phyloP scores from a whole-genome alignment of 306 rosid species.

The Vigna mungo region DNA sequence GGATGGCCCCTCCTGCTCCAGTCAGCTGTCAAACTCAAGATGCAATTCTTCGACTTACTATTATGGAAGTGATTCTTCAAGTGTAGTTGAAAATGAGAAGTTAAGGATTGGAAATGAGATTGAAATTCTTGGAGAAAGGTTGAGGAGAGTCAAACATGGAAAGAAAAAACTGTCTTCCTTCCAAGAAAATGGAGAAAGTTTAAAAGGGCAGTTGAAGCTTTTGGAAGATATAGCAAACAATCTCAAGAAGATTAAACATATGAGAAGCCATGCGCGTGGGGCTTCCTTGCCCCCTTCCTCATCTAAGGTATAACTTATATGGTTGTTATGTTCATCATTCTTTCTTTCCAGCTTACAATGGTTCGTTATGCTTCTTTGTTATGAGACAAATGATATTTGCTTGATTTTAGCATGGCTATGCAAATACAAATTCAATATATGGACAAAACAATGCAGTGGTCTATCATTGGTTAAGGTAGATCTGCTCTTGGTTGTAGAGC shows the following conservation, averaged over 20 bases:
- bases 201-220: constrained; percentile 50
- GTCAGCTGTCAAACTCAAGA: constrained; percentile 32
- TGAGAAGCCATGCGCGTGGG: constrained; percentile 47
- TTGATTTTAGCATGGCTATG: constrained; percentile 27
- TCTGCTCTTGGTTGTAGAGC: not conserved
- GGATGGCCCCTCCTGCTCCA: not conserved
- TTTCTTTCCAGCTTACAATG: constrained; percentile 37
- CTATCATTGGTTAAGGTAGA: constrained; percentile 27
- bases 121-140: constrained; percentile 56
- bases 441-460: constrained; percentile 21
- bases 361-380: constrained; percentile 24
- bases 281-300: constrained; percentile 55
- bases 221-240: constrained; percentile 54
- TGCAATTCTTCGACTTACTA: constrained; percentile 39
- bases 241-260: constrained; percentile 46
- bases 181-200: constrained; percentile 50
- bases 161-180: constrained; percentile 46
- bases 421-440: not conserved
- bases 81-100: constrained; percentile 48
- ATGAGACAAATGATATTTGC: constrained; percentile 19
- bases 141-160: constrained; percentile 50
- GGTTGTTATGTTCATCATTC: constrained; percentile 28
- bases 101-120: constrained; percentile 55
- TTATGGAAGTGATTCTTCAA: constrained; percentile 46
- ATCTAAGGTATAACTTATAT: constrained; percentile 55